A percentile compares a stretch with the other conserved stretches of the same genome.
These are phyloP conservation scores for Arthroderma sp. DNA, from an alignment of 2,329 filamentous ascomycete genomes.

Conservation along the genomic window DNA sequence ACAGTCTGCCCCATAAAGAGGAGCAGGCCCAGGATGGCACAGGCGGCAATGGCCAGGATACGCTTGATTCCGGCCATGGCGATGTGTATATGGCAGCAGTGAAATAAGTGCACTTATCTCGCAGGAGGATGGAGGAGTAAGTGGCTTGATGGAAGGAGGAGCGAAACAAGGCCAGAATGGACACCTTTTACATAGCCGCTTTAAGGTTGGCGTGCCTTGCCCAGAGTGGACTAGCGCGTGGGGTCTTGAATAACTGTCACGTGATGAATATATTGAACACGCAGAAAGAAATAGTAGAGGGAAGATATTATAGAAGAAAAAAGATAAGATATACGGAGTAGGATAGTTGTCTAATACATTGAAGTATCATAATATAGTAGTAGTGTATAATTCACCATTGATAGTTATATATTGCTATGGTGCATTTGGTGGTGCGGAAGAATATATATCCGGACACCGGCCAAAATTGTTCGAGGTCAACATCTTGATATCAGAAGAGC, in stretches of 20 bases:
- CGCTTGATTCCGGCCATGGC: slow-evolving; percentile 64
- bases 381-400: too few relatives aligned
- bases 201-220: not conserved
- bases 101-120: too few relatives aligned
- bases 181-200: not conserved
- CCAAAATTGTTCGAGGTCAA: slow-evolving; percentile 7
- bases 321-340: too few relatives aligned
- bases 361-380: too few relatives aligned
- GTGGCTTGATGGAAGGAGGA: not conserved
- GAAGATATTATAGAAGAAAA: too few relatives aligned
- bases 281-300: too few relatives aligned
- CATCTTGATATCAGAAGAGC: not conserved
- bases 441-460: not conserved
- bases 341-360: too few relatives aligned
- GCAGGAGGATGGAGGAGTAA: not conserved
- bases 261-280: too few relatives aligned
- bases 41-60: slow-evolving; percentile 57
- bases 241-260: too few relatives aligned
- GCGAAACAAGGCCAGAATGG: not conserved
- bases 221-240: not conserved
- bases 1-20: slow-evolving; percentile 64
- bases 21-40: slow-evolving; percentile 64
- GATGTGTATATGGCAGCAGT: not conserved
- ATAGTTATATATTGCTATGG: too few relatives aligned
- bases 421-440: not conserved